Evolutionary conservation across 352 stramenopile genomes (phyloP).

Genomic region (Proteromonas lacertae): DNA sequence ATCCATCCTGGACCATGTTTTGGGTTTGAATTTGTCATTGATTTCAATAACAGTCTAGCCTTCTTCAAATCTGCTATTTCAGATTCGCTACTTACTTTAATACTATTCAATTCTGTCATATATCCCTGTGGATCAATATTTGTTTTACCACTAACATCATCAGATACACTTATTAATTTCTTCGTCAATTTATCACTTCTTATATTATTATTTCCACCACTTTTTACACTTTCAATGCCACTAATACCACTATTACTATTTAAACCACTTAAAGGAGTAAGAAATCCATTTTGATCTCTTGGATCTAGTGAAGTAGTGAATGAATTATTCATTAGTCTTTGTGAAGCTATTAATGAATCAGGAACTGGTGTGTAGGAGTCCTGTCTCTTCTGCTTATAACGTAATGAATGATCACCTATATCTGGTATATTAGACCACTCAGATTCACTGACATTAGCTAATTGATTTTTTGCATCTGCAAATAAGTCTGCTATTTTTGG

Average conservation of each 20-base stretch:
- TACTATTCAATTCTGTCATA: slow-evolving; percentile 70
- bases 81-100: slow-evolving; percentile 54
- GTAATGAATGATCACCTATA: slow-evolving; percentile 74
- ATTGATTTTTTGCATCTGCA: slow-evolving; percentile 62
- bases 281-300: slow-evolving; percentile 1
- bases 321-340: neutral
- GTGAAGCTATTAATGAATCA: slow-evolving; percentile 61
- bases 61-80: slow-evolving; percentile 96
- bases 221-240: slow-evolving; percentile 44
- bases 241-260: slow-evolving; percentile 12
- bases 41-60: slow-evolving; percentile 65
- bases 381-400: slow-evolving; percentile 53
- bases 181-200: slow-evolving; percentile 61
- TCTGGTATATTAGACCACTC: slow-evolving; percentile 79
- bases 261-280: neutral
- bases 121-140: slow-evolving; percentile 89
- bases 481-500: slow-evolving; percentile 86
- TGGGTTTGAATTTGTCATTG: slow-evolving; percentile 83
- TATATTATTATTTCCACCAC: too few species aligned
- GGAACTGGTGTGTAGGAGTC: slow-evolving; percentile 73
- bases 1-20: slow-evolving; percentile 94
- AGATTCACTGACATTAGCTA: slow-evolving; percentile 48
- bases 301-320: neutral
- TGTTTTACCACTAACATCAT: slow-evolving; percentile 70
- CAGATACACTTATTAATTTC: slow-evolving; percentile 79